phyloP scores from a whole-genome alignment of 352 stramenopile species.

The Pythium coloratum region DNA sequence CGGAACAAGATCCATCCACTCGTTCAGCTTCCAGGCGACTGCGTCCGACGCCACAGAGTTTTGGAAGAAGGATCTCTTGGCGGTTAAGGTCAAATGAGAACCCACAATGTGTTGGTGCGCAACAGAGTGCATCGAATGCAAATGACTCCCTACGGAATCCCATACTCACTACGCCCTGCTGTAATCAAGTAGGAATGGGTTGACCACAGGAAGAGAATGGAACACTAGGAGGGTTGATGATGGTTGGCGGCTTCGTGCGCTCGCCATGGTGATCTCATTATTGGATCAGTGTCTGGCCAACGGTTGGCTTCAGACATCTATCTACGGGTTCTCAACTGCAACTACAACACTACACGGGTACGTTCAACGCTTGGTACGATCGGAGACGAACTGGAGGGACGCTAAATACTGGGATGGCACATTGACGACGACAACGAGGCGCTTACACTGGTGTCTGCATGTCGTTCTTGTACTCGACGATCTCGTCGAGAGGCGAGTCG shows the following conservation, averaged over 20 bases:
- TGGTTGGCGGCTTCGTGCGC: slow-evolving; percentile 23
- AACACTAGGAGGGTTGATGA: not conserved
- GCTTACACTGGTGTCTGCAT: slow-evolving; percentile 37
- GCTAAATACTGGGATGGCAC: not conserved
- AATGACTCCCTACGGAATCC: too few relatives aligned
- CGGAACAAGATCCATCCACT: not conserved
- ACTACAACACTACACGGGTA: slow-evolving; percentile 14
- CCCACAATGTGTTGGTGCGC: too few relatives aligned
- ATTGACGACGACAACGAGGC: not conserved
- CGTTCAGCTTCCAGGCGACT: not conserved
- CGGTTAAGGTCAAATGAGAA: not conserved
- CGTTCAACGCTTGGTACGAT: slow-evolving; percentile 11
- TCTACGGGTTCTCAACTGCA: slow-evolving; percentile 1
- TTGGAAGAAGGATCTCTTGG: slow-evolving; percentile 8
- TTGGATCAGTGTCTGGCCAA: not conserved
- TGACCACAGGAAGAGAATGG: too few relatives aligned
- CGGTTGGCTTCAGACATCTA: not conserved
- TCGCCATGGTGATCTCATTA: slow-evolving; percentile 19
- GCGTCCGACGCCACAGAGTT: not conserved
- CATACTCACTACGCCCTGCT: too few relatives aligned
- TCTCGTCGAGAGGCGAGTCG: slow-evolving; percentile 19
- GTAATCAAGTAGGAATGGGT: too few relatives aligned
- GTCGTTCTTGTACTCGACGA: slow-evolving; percentile 36
- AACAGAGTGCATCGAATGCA: too few relatives aligned
- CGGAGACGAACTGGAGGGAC: not conserved